Evolutionary conservation across 2,329 filamentous ascomycete genomes (phyloP), one percentile per base, ranked within the genome.

Genomic region (Dactylellina haptotyla): DNA sequence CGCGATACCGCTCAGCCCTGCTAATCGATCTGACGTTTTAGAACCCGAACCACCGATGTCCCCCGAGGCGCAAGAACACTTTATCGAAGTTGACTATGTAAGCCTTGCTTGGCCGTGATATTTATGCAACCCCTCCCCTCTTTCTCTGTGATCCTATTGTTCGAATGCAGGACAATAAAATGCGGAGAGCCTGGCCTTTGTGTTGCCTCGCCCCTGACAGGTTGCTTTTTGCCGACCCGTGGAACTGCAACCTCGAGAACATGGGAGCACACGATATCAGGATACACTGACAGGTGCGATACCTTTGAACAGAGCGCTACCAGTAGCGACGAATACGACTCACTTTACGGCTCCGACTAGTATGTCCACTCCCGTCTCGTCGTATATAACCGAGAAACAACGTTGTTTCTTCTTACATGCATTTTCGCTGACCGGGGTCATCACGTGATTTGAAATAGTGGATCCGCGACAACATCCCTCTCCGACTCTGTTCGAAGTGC

Each of bases 311-410:
- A n/a, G 23, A 63, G 54, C 57, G 57, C 48, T 34, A 50, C 58
- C 14, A 25, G 32, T n/a, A 45, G 28, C 9, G 43, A 54, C n/a
- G 14, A 5, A 4, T 73, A 64, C 25, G 69, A 73, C 28, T 73
- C 69, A 8, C 59, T 73, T 20, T 73, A 73, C 51, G 61, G 69
- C n/a, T 66, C 69, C 23, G 69, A 73, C 26, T 50, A 50, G 69
- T 73, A 73, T 43, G 69, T 66, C 12, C n/a, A 20, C 25, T 50
- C 14, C 30, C 37, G 16, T 25, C 12, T n/a, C 25, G 4, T 30
- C 5, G 14, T n/a, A 20, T 51, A 34, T n/a, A 16, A 26, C 41
- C 25, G 3, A 4, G 20, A 28, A n/a, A n/a, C n/a, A n/a, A n/a
- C n/a, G n/a, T n/a, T n/a, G 14, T 48, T 18, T 51, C 25, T 30